Evolutionary conservation across 805 yeast species (phyloP), one percentile per base, ranked within the genome.

Genomic region (Isabelozyma rhagii): DNA sequence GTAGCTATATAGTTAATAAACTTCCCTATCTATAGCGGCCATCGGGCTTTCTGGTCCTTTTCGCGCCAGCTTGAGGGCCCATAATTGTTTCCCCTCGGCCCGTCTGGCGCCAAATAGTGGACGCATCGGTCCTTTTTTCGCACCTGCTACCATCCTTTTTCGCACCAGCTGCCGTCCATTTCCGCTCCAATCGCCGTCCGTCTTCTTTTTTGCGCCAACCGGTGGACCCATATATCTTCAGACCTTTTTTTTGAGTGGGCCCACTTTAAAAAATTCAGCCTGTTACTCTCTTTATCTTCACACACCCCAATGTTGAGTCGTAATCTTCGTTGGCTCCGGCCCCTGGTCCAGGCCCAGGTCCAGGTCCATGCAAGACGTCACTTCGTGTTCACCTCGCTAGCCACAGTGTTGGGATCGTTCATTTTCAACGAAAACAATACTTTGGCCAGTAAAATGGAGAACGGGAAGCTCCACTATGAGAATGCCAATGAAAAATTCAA

Each of bases 361-460:
- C 25, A 21, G 25, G 25, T 21, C 5, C 5, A 21, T 21, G 3
- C 25, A 5, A 31, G 36, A 31, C 36, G 36, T 13, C 36, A 31
- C 36, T 51, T 60, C 29, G 40, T 59, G 29, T n/a, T 55, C 5
- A 51, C 61, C 5, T 56, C 61, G 8, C 49, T 54, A 3, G 50
- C 63, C 11, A 45, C 61, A 6, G 46, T 55, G 18, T 39, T 67
- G 11, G 69, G 71, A 1, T 62, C 74, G 1, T 39, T 72, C 31
- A 51, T 66, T 8, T 72, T 71, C 61, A 69, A 52, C 47, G 75
- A 77, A 47, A 76, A 78, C 44, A 80, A 83, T 38, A 58, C 71
- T 41, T 66, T 84, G 46, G 93, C 91, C 1, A 77, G 83, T 53
- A 66, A 80, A 49, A 79, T 87, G 81, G 86, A 75, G 50, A 64